Evolutionary conservation across 768 basidiomycete genomes (phyloP).

Genomic region (Agrocybe pediades): DNA sequence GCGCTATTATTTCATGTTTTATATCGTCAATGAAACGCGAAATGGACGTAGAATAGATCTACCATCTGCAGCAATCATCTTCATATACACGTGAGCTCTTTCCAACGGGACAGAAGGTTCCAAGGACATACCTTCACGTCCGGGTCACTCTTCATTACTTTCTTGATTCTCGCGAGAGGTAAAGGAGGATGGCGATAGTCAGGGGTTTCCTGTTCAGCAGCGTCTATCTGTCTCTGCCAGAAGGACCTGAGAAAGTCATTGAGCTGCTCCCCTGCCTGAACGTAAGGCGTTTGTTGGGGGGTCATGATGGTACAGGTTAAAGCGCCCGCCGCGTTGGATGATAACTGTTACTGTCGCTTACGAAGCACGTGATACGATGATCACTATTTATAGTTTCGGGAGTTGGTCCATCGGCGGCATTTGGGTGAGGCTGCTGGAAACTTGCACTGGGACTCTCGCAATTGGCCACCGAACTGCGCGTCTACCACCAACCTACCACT

Average conservation of each 20-base stretch:
- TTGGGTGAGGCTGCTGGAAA: no score
- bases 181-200: conserved; percentile 88
- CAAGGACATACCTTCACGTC: conserved; percentile 80
- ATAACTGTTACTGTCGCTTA: no score
- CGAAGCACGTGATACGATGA: no score
- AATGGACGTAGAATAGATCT: conserved; percentile 20
- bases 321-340: no score
- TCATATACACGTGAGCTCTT: neutral
- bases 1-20: conserved; percentile 50
- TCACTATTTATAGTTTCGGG: no score
- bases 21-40: conserved; percentile 3
- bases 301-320: no score
- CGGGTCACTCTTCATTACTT: conserved; percentile 98
- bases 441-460: no score
- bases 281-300: conserved; percentile 49
- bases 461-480: no score
- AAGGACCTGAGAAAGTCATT: conserved; percentile 85
- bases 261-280: conserved; percentile 84
- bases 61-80: conserved; percentile 99
- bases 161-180: conserved; percentile 95
- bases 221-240: conserved; percentile 88
- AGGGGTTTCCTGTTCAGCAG: conserved; percentile 85
- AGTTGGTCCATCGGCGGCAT: no score
- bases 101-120: neutral
- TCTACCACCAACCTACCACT: no score